phyloP scores from a whole-genome alignment of 441 rosid species.

The Mallotus japonicus region DNA sequence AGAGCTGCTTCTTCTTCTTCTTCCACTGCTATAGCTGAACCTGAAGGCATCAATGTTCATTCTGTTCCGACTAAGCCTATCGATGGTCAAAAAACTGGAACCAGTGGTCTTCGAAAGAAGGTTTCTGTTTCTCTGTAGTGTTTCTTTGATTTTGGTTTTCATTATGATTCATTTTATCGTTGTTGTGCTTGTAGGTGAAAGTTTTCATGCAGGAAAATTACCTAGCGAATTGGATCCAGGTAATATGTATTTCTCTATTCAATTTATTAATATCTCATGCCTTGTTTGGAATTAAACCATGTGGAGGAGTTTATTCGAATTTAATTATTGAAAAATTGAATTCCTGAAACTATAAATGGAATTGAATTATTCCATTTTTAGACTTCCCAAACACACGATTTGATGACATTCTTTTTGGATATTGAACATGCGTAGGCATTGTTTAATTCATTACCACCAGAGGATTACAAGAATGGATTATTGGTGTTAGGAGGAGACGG shows the following conservation, averaged over 20 bases:
- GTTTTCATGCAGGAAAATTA: slow-evolving; percentile 84
- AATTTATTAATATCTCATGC: too few relatives aligned
- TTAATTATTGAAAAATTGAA: too few relatives aligned
- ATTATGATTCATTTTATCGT: neutral
- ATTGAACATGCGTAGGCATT: slow-evolving; percentile 49
- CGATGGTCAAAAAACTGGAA: slow-evolving; percentile 93
- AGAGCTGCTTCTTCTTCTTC: slow-evolving; percentile 36
- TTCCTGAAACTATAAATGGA: too few relatives aligned
- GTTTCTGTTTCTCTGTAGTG: slow-evolving; percentile 24
- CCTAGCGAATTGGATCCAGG: slow-evolving; percentile 97
- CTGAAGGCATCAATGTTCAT: slow-evolving; percentile 74
- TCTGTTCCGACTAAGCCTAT: slow-evolving; percentile 85
- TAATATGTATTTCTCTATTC: slow-evolving; percentile 29
- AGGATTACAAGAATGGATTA: slow-evolving; percentile 72
- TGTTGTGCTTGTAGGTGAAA: slow-evolving; percentile 52
- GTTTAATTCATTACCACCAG: slow-evolving; percentile 75
- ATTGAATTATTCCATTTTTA: too few relatives aligned
- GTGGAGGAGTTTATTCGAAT: too few relatives aligned
- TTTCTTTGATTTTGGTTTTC: neutral
- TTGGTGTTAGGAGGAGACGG: slow-evolving; percentile 96
- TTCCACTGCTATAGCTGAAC: slow-evolving; percentile 59
- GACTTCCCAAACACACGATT: too few relatives aligned
- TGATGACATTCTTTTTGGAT: too few relatives aligned
- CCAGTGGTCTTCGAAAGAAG: slow-evolving; percentile 94
- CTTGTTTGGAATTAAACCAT: too few relatives aligned